Evolutionary conservation across 2,329 filamentous ascomycete genomes (phyloP).

Genomic region (Boeremia exigua): DNA sequence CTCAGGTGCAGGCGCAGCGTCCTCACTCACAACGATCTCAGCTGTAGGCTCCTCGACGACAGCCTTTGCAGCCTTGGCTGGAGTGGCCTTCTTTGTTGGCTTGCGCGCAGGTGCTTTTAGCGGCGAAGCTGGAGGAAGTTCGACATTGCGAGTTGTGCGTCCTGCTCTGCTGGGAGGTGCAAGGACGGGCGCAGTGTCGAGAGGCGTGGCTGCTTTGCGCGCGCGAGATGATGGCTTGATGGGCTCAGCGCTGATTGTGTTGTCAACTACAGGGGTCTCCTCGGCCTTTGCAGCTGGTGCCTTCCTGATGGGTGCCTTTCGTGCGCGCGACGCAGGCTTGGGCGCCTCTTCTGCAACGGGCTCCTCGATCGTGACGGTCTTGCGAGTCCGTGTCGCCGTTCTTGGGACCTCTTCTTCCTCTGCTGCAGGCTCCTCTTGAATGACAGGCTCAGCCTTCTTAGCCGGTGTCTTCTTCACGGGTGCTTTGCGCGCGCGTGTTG

Average conservation of each 20-base stretch:
- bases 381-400: conserved; percentile 19
- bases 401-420: conserved; percentile 19
- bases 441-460: conserved; percentile 21
- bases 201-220: conserved; percentile 24
- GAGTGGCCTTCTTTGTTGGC: conserved; percentile 26
- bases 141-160: conserved; percentile 29
- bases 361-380: conserved; percentile 19
- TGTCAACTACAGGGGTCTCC: conserved; percentile 13
- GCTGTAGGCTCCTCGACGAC: not conserved
- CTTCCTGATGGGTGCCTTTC: conserved; percentile 30
- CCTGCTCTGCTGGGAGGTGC: conserved; percentile 23
- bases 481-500: conserved; percentile 35
- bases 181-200: conserved; percentile 16
- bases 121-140: conserved; percentile 29
- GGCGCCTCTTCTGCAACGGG: conserved; percentile 16
- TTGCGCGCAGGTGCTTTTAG: conserved; percentile 37
- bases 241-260: conserved; percentile 18
- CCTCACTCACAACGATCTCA: not conserved
- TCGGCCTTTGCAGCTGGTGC: conserved; percentile 19
- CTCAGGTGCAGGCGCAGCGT: conserved; percentile 9
- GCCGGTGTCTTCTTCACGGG: conserved; percentile 26
- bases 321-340: conserved; percentile 26
- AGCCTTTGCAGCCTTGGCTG: conserved; percentile 18
- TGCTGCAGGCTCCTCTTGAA: conserved; percentile 18
- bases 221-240: conserved; percentile 28